phyloP scores from a whole-genome alignment of 2,329 filamentous ascomycete genomes.

The Fusarium redolens region DNA sequence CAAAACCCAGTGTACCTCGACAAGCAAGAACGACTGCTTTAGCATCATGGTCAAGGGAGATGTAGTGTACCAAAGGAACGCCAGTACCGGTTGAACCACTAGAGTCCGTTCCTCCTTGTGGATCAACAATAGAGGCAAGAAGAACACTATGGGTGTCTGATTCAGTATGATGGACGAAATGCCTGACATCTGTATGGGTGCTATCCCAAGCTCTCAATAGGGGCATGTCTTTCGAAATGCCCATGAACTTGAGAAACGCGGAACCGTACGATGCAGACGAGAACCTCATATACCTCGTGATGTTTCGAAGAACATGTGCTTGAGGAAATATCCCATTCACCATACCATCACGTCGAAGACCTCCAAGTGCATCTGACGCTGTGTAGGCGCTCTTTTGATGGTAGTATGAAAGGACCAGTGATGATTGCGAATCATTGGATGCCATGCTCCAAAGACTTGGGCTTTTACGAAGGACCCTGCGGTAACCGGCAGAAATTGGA shows the following conservation, averaged over 20 bases:
- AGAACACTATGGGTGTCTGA: slow-evolving; percentile 69
- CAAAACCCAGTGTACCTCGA: slow-evolving; percentile 77
- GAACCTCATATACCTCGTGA: slow-evolving; percentile 73
- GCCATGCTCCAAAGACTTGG: slow-evolving; percentile 71
- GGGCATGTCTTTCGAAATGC: slow-evolving; percentile 66
- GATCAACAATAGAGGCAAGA: slow-evolving; percentile 77
- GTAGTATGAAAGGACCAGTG: slow-evolving; percentile 62
- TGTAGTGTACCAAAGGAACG: slow-evolving; percentile 78
- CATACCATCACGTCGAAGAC: slow-evolving; percentile 62
- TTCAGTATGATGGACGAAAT: slow-evolving; percentile 72
- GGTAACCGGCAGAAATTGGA: slow-evolving; percentile 40
- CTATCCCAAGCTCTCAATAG: slow-evolving; percentile 56
- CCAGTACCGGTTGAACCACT: slow-evolving; percentile 73
- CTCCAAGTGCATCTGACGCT: slow-evolving; percentile 60
- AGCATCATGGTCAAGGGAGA: slow-evolving; percentile 77
- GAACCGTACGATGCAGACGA: slow-evolving; percentile 75
- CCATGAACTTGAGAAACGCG: slow-evolving; percentile 71
- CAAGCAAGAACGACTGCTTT: slow-evolving; percentile 79
- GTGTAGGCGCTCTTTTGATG: slow-evolving; percentile 61
- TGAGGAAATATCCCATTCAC: slow-evolving; percentile 70
- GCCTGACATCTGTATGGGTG: slow-evolving; percentile 70
- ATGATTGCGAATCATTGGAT: slow-evolving; percentile 66
- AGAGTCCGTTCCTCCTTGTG: slow-evolving; percentile 73
- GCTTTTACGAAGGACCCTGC: slow-evolving; percentile 49
- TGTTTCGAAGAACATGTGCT: slow-evolving; percentile 69